phyloP scores from a whole-genome alignment of 2,329 filamentous ascomycete genomes.

The Aciculosporium take region DNA sequence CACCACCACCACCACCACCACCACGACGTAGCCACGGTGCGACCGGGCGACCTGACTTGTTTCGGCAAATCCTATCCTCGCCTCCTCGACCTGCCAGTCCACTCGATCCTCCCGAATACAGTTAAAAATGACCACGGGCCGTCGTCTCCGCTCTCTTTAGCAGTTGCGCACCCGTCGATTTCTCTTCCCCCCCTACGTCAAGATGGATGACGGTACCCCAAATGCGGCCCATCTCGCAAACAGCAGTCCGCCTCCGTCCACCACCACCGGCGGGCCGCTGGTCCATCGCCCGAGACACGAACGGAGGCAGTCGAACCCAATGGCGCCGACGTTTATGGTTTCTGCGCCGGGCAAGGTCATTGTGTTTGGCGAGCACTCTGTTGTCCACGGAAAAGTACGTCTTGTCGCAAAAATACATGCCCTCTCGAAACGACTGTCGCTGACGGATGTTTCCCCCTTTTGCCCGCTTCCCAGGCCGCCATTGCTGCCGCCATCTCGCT shows the following conservation, averaged over 20 bases:
- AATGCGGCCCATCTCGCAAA: conserved; percentile 15
- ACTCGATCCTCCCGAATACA: too few relatives aligned
- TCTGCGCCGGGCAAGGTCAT: conserved; percentile 97
- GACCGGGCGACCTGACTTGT: too few relatives aligned
- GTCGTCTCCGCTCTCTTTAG: not conserved
- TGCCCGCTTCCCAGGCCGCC: conserved; percentile 48
- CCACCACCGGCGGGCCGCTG: conserved; percentile 22
- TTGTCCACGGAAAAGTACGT: conserved; percentile 84
- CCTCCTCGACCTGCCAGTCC: too few relatives aligned
- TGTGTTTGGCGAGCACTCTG: conserved; percentile 92
- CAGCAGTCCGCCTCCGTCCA: conserved; percentile 14
- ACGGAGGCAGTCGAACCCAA: conserved; percentile 47
- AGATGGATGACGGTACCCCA: conserved; percentile 11
- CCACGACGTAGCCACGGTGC: too few relatives aligned
- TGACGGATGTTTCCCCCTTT: not conserved
- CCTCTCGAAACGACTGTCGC: not conserved
- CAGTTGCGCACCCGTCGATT: not conserved
- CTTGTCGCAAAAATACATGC: not conserved
- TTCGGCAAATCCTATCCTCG: too few relatives aligned
- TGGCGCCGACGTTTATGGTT: conserved; percentile 90
- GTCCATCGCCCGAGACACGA: conserved; percentile 25
- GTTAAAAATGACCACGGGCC: not conserved
- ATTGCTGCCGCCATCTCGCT: conserved; percentile 92
- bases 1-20: too few relatives aligned
- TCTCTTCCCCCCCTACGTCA: not conserved